Percentiles rank a stretch among this genome's conserved stretches.
Conservation (phyloP, 2,329 filamentous ascomycete genomes). For the Coniella vitis region DNA sequence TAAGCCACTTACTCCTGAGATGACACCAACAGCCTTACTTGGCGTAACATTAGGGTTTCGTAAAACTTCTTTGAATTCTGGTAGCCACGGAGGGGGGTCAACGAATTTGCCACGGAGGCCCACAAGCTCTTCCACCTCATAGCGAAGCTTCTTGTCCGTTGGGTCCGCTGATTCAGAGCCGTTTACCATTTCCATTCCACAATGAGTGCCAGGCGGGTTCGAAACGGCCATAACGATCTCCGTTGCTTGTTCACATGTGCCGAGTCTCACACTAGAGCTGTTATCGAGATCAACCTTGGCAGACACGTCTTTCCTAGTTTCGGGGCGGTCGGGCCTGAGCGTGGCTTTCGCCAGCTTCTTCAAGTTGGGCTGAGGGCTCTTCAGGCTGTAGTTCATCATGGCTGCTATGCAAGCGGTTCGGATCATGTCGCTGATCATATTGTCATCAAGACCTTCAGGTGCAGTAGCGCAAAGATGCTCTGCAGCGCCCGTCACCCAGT, state of each 20-base stretch:
- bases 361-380: neutral
- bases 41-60: no score
- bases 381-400: neutral
- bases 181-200: neutral
- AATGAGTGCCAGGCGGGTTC: neutral
- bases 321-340: neutral
- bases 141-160: neutral
- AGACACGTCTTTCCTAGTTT: no score
- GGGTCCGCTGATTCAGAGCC: neutral
- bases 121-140: conserved; percentile 1
- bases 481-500: neutral
- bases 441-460: neutral
- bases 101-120: neutral
- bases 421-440: neutral
- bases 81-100: neutral
- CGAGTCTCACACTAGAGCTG: no score
- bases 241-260: neutral
- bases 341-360: neutral
- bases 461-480: neutral
- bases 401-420: neutral
- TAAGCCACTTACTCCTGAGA: no score
- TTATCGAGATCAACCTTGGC: no score
- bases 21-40: no score
- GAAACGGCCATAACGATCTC: neutral
- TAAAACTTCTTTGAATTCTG: neutral